A percentile compares a stretch with the other conserved stretches of the same genome.
phyloP scores from a whole-genome alignment of 768 basidiomycete genomes.

The Termitomyces titanicus region DNA sequence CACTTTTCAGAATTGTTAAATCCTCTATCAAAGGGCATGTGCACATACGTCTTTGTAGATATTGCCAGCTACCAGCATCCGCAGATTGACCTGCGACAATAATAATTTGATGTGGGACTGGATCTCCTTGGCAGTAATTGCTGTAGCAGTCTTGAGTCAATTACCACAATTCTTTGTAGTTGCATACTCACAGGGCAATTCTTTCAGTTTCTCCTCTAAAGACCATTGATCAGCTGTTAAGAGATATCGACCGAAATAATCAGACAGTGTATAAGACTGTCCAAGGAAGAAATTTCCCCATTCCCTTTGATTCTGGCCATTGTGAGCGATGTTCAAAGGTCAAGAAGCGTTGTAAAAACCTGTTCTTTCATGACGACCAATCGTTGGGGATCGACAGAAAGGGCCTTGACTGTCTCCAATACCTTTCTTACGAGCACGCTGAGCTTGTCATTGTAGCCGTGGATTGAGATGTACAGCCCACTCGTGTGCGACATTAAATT shows the following conservation, averaged over 20 bases:
- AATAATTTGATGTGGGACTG: conserved; percentile 55
- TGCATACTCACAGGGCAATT: conserved; percentile 62
- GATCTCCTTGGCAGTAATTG: conserved; percentile 68
- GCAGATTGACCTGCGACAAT: conserved; percentile 62
- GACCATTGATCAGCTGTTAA: conserved; percentile 74
- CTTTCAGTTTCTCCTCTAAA: conserved; percentile 68
- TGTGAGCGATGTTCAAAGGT: conserved; percentile 1
- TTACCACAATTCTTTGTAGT: not conserved
- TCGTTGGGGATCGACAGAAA: conserved; percentile 66
- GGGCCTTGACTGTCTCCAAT: conserved; percentile 59
- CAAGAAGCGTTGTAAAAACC: conserved; percentile 33
- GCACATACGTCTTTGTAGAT: conserved; percentile 71
- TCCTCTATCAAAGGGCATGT: not conserved
- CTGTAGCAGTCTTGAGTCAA: conserved; percentile 32
- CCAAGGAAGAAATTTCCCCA: conserved; percentile 87
- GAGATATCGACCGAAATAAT: conserved; percentile 71
- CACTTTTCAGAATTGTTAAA: not conserved
- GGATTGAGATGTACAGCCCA: conserved; percentile 64
- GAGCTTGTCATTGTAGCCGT: conserved; percentile 93
- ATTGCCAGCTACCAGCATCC: conserved; percentile 81
- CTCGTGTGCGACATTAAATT: conserved; percentile 56
- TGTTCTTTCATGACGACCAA: conserved; percentile 83
- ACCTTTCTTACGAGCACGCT: conserved; percentile 69
- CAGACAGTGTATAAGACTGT: conserved; percentile 77
- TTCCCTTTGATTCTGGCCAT: conserved; percentile 59